These are phyloP conservation scores for Phialophora tarda DNA, from an alignment of 2,329 filamentous ascomycete genomes.

Conservation along the genomic window DNA sequence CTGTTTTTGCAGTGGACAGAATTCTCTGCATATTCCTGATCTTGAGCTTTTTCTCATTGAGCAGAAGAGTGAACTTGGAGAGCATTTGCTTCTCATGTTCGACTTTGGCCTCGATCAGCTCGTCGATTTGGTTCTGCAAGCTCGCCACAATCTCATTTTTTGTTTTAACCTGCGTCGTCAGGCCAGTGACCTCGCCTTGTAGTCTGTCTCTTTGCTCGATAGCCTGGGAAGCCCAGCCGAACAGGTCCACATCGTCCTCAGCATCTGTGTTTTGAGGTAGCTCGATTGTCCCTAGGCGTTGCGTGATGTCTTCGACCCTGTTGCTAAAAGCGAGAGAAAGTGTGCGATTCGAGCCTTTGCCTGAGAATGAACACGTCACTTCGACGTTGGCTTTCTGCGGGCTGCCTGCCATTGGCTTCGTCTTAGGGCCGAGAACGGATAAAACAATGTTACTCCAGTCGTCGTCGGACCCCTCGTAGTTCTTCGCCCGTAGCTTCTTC, in stretches of 20 bases:
- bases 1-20: slow-evolving; percentile 56
- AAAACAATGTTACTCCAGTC: slow-evolving; percentile 50
- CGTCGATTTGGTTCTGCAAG: slow-evolving; percentile 61
- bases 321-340: slow-evolving; percentile 51
- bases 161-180: slow-evolving; percentile 49
- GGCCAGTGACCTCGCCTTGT: slow-evolving; percentile 48
- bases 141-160: slow-evolving; percentile 59
- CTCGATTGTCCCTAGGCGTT: slow-evolving; percentile 60
- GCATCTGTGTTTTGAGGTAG: slow-evolving; percentile 59
- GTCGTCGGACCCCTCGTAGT: slow-evolving; percentile 51
- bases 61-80: slow-evolving; percentile 62
- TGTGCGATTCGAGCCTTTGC: slow-evolving; percentile 41
- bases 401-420: slow-evolving; percentile 5
- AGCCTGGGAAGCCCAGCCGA: slow-evolving; percentile 62
- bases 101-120: slow-evolving; percentile 62
- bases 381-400: slow-evolving; percentile 31
- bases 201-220: slow-evolving; percentile 52
- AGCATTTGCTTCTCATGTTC: slow-evolving; percentile 63
- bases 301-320: slow-evolving; percentile 58
- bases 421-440: slow-evolving; percentile 42
- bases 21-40: slow-evolving; percentile 67
- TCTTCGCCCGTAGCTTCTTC: slow-evolving; percentile 49
- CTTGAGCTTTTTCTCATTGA: slow-evolving; percentile 70
- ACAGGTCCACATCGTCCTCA: slow-evolving; percentile 58
- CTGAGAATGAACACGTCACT: slow-evolving; percentile 31